A percentile compares a stretch with the other conserved stretches of the same genome.
phyloP scores from a whole-genome alignment of 352 stramenopile species.

The Globisporangium solare region DNA sequence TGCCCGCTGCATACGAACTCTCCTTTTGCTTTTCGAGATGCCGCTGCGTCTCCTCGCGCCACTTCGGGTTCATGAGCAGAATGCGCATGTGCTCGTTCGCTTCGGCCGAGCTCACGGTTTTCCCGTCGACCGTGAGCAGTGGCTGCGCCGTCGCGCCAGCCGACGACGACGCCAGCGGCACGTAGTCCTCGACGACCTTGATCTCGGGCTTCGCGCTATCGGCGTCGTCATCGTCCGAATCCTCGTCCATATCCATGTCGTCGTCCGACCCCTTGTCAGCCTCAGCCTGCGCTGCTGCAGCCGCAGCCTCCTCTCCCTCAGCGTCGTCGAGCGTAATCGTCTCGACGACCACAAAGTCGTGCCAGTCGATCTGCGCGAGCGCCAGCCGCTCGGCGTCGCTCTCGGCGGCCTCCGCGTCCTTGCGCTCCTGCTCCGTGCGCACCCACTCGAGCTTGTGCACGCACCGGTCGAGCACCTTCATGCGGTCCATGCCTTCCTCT shows the following conservation, averaged over 20 bases:
- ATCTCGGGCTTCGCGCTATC: conserved; percentile 51
- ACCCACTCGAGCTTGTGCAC: conserved; percentile 83
- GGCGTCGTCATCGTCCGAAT: conserved; percentile 59
- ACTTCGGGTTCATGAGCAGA: conserved; percentile 98
- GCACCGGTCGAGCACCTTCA: conserved; percentile 83
- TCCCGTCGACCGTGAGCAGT: conserved; percentile 80
- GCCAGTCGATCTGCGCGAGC: conserved; percentile 94
- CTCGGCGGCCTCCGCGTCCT: conserved; percentile 66
- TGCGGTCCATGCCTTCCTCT: conserved; percentile 70
- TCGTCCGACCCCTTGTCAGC: conserved; percentile 63
- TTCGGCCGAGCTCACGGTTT: conserved; percentile 80
- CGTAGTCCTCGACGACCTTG: conserved; percentile 86
- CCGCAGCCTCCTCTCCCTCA: conserved; percentile 51
- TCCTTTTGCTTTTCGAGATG: conserved; percentile 97
- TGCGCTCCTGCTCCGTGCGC: conserved; percentile 64
- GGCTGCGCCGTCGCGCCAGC: conserved; percentile 21
- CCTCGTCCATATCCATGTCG: conserved; percentile 90
- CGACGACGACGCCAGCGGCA: conserved; percentile 44
- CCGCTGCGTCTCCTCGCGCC: conserved; percentile 93
- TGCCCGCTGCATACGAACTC: conserved; percentile 91
- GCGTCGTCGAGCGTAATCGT: conserved; percentile 95
- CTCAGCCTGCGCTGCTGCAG: conserved; percentile 20
- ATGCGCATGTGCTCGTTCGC: conserved; percentile 99
- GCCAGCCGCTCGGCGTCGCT: conserved; percentile 73
- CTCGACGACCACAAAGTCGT: conserved; percentile 99